phyloP scores from a whole-genome alignment of 257 asterid species.

The Paraleonurus japonicus region DNA sequence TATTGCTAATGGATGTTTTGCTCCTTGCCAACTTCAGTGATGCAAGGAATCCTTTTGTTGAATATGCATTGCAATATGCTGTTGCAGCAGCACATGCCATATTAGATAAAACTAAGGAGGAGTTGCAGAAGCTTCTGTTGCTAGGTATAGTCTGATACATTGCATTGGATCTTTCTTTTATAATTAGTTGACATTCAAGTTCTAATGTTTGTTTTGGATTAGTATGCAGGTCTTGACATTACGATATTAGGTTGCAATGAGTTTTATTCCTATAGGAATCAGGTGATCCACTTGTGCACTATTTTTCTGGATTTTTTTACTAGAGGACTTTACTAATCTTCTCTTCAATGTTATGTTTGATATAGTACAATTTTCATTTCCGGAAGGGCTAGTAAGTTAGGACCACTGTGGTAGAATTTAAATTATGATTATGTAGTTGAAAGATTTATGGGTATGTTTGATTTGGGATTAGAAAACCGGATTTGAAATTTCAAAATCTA shows the following conservation, averaged over 20 bases:
- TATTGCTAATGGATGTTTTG: conserved; percentile 14
- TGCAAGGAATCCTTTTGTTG: conserved; percentile 87
- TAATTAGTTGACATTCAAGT: conserved; percentile 10
- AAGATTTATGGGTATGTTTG: not conserved
- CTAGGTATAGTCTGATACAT: conserved; percentile 54
- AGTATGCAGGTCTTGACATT: conserved; percentile 86
- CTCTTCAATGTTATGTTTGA: not conserved
- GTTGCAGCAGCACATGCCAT: conserved; percentile 78
- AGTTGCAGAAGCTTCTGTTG: conserved; percentile 66
- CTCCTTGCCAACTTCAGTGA: conserved; percentile 57
- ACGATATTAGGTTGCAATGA: conserved; percentile 91
- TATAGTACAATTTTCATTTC: conserved; percentile 6
- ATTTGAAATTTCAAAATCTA: not conserved
- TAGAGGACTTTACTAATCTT: conserved; percentile 1
- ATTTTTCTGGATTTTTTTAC: conserved; percentile 9
- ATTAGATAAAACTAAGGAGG: conserved; percentile 56
- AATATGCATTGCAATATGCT: conserved; percentile 80
- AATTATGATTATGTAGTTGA: not conserved
- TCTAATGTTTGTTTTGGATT: conserved; percentile 39
- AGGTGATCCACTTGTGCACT: conserved; percentile 45
- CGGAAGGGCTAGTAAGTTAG: conserved; percentile 4
- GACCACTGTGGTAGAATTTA: not conserved
- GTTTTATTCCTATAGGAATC: conserved; percentile 90
- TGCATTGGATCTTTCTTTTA: conserved; percentile 23
- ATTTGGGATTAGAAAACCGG: not conserved